A percentile compares a stretch with the other conserved stretches of the same genome.
phyloP scores from a whole-genome alignment of 345 rosid genomes.

The Firmiana major region DNA sequence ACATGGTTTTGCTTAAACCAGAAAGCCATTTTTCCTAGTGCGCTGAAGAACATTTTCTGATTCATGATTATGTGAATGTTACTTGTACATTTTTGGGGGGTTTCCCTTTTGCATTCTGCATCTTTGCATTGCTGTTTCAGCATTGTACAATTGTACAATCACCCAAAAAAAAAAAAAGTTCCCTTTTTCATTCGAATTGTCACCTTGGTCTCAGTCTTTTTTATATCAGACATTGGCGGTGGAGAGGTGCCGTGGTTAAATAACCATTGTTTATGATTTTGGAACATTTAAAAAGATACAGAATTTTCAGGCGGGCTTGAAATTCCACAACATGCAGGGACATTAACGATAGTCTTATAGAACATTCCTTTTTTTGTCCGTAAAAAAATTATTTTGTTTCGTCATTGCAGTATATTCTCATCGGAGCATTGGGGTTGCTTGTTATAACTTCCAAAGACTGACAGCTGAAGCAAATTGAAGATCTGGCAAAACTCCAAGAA shows the following conservation, averaged over 20 bases:
- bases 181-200: background rate
- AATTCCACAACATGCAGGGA: background rate
- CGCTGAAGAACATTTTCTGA: background rate
- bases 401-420: conserved; percentile 68
- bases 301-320: too few species aligned
- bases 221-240: background rate
- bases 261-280: background rate
- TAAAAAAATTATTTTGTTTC: background rate
- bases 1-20: background rate
- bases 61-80: background rate
- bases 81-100: background rate
- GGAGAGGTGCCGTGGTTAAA: background rate
- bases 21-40: background rate
- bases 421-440: conserved; percentile 77
- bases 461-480: conserved; percentile 6
- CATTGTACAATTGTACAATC: too few species aligned
- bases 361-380: background rate
- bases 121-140: conserved; percentile 5
- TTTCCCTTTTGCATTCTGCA: background rate
- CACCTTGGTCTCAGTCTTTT: background rate
- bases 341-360: background rate
- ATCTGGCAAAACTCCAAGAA: background rate
- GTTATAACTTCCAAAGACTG: conserved; percentile 83
- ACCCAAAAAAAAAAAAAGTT: background rate
- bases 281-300: background rate